Base-by-base conservation (phyloP, 2,329 filamentous ascomycete genomes). In the Fusarium newnesense region DNA sequence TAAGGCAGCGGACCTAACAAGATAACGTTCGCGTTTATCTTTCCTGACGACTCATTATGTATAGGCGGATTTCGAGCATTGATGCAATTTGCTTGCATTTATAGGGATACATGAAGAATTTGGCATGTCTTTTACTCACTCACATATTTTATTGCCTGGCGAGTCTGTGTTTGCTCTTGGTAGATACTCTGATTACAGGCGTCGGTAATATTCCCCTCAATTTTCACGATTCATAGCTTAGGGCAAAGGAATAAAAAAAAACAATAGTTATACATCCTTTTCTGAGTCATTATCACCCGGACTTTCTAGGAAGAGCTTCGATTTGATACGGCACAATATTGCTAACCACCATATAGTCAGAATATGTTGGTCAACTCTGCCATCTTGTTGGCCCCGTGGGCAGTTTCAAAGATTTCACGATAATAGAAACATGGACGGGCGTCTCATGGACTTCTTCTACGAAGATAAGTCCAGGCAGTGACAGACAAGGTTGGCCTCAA, bases 181-280 rank as follows among this genome's bases (percentile, higher is more conserved):
- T 73, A 67, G 60, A 70, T 47, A 42, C 58, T 74, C 46, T 52
- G 60, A 59, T 68, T 42, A 65, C 30, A 60, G 67, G 67, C 54
- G 62, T 56, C 50, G 37, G 67, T 50, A 56, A 61, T 69, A 62
- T 74, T 72, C 67, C 71, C 70, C 62, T 61, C 59, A 59, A 44
- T 57, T 47, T 47, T 54, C 50, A 65, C 62, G 58, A 44, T 58
- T 44, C 36, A 34, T 52, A 67, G 57, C 65, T 49, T 57, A 64
- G 46, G 59, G 42, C 30, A 69, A 19, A 43, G 47, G 62, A 68
- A 68, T 64, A 54, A 61, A 61, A 70, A 61, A 70, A 13, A 58
- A n/a, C 24, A 44, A 34, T 12, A 28, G 26, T 49, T 36, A 13
- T 24, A 50, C 21, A 37, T 44, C 6, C 36, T 39, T 32, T 30